Percentiles rank a stretch among this genome's conserved stretches.
phyloP scores from a whole-genome alignment of 2,329 filamentous ascomycete species.

The Hypomyces rosellus region DNA sequence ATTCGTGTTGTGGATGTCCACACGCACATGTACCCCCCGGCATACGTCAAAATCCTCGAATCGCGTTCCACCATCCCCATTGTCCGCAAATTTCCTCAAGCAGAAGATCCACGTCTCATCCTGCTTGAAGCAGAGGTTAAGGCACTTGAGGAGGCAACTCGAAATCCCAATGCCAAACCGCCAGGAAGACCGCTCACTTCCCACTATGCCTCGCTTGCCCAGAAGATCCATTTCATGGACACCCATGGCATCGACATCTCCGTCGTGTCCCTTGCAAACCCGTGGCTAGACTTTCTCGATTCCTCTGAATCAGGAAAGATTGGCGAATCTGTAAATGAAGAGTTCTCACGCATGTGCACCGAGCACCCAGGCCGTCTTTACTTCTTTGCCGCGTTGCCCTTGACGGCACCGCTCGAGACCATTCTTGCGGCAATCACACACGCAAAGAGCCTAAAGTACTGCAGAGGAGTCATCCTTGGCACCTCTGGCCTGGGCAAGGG shows the following conservation, averaged over 20 bases:
- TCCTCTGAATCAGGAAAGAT: constrained; percentile 54
- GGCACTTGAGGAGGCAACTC: constrained; percentile 42
- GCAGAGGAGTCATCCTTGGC: constrained; percentile 82
- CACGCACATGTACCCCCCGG: constrained; percentile 64
- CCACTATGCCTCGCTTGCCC: constrained; percentile 72
- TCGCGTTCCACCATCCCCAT: constrained; percentile 60
- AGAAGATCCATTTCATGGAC: constrained; percentile 86
- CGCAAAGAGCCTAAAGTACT: constrained; percentile 55
- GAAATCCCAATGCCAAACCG: constrained; percentile 49
- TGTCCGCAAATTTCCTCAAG: constrained; percentile 57
- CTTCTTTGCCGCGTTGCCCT: constrained; percentile 75
- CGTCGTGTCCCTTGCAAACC: constrained; percentile 84
- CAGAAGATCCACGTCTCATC: constrained; percentile 56
- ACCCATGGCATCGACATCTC: constrained; percentile 74
- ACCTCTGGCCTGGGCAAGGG: constrained; percentile 75
- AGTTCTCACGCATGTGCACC: constrained; percentile 67
- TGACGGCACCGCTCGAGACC: constrained; percentile 58
- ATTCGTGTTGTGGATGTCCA: constrained; percentile 56
- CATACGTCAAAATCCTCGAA: constrained; percentile 55
- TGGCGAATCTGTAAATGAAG: constrained; percentile 66
- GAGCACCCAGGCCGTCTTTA: constrained; percentile 62
- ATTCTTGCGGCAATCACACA: constrained; percentile 61
- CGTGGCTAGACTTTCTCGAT: constrained; percentile 82
- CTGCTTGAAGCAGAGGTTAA: constrained; percentile 50
- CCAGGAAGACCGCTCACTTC: constrained; percentile 77